Conservation (phyloP, 2,329 filamentous ascomycete genomes). For the Fusarium musae region DNA sequence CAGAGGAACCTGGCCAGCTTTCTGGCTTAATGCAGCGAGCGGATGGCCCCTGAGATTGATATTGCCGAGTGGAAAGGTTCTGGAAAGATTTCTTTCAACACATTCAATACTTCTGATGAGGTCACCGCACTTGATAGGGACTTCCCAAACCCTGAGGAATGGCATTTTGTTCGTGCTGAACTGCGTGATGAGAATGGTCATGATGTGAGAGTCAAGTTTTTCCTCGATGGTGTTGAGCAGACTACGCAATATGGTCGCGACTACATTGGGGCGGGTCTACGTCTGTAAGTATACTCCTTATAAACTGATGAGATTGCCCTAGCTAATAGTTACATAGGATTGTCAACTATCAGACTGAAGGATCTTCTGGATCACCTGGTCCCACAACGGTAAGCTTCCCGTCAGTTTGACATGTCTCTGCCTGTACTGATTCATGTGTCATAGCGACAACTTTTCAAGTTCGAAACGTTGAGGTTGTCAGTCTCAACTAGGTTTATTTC, state of each 20-base stretch:
- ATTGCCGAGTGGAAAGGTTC: constrained; percentile 34
- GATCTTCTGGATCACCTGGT: constrained; percentile 29
- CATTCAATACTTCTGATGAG: constrained; percentile 30
- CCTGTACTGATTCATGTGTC: neutral
- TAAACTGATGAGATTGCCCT: too few relatives aligned
- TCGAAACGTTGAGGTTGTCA: constrained; percentile 29
- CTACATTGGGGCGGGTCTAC: constrained; percentile 27
- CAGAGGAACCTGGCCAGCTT: constrained; percentile 27
- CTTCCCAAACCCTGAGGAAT: constrained; percentile 22
- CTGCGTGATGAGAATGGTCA: constrained; percentile 31
- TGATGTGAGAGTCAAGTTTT: constrained; percentile 37
- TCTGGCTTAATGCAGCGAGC: constrained; percentile 33
- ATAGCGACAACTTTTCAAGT: constrained; percentile 26
- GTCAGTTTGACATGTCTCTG: too few relatives aligned
- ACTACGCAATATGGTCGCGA: constrained; percentile 32
- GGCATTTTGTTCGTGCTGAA: constrained; percentile 34
- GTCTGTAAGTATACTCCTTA: constrained; percentile 10
- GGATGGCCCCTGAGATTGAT: constrained; percentile 38
- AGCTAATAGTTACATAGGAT: constrained; percentile 2
- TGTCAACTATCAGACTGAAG: constrained; percentile 34
- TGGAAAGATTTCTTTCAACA: constrained; percentile 36
- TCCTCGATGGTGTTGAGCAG: constrained; percentile 27
- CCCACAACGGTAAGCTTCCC: constrained; percentile 12
- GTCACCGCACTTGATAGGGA: constrained; percentile 22
- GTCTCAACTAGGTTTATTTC: constrained; percentile 14